A percentile compares a stretch with the other conserved stretches of the same genome.
phyloP scores from a whole-genome alignment of 148 eudicot genomes.

The Vaccinium myrtillus region DNA sequence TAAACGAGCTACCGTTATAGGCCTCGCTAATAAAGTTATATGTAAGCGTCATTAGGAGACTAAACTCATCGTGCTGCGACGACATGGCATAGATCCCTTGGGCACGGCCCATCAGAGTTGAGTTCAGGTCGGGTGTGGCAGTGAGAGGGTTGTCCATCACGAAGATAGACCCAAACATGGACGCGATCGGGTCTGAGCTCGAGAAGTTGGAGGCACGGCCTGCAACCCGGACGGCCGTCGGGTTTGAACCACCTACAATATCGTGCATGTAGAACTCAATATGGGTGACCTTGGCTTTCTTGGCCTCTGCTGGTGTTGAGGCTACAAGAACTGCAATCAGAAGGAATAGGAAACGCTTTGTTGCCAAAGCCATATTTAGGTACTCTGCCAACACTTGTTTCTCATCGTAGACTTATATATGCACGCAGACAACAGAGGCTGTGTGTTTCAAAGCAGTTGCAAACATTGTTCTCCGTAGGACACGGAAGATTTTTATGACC shows the following conservation, averaged over 20 bases:
- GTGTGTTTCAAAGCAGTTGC: constrained; percentile 1
- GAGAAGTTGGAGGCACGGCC: constrained; percentile 5
- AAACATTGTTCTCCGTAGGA: background rate
- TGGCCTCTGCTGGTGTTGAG: background rate
- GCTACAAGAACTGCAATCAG: constrained; percentile 5
- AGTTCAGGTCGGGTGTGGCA: background rate
- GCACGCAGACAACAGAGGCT: background rate
- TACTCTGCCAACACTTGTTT: background rate
- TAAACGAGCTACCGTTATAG: constrained; percentile 12
- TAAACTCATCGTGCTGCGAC: constrained; percentile 4
- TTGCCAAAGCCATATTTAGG: background rate
- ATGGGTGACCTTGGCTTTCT: constrained; percentile 9
- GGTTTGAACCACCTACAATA: constrained; percentile 3
- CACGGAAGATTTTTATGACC: background rate
- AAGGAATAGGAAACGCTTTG: constrained; percentile 4
- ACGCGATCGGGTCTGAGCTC: background rate
- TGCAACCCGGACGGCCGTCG: constrained; percentile 9
- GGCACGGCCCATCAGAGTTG: constrained; percentile 11
- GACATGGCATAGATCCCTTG: constrained; percentile 13
- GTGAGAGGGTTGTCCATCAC: constrained; percentile 17
- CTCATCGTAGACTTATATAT: background rate
- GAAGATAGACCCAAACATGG: constrained; percentile 11
- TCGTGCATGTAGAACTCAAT: constrained; percentile 9
- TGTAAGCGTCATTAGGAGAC: constrained; percentile 14
- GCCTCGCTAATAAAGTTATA: background rate